These are phyloP conservation scores for Neocucurbitaria cava DNA, from an alignment of 2,329 filamentous ascomycete genomes.

Conservation along the genomic window DNA sequence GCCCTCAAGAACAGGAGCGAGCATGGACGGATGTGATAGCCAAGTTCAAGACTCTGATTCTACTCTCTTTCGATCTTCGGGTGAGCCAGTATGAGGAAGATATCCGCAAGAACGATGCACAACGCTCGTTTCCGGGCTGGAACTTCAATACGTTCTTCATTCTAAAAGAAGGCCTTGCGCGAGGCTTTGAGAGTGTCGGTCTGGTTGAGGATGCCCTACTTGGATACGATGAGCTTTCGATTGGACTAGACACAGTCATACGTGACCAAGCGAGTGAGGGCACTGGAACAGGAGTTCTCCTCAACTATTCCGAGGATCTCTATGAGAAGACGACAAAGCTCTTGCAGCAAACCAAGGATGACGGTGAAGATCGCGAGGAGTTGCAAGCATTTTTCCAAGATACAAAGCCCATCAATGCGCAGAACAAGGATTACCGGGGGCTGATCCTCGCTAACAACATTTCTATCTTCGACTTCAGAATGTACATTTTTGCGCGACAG, in stretches of 20 bases:
- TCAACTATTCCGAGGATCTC: slow-evolving; percentile 76
- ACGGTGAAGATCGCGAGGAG: slow-evolving; percentile 8
- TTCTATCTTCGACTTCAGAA: slow-evolving; percentile 92
- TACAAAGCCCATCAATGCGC: slow-evolving; percentile 46
- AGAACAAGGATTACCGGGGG: slow-evolving; percentile 81
- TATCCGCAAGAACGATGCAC: slow-evolving; percentile 90
- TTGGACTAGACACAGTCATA: slow-evolving; percentile 83
- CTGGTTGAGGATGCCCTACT: slow-evolving; percentile 93
- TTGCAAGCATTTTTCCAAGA: slow-evolving; percentile 33
- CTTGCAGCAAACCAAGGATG: slow-evolving; percentile 28
- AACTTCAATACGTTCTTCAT: slow-evolving; percentile 99
- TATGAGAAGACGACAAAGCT: slow-evolving; percentile 55
- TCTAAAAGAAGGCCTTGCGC: slow-evolving; percentile 90
- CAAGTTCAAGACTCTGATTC: slow-evolving; percentile 86
- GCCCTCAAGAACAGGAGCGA: slow-evolving; percentile 76
- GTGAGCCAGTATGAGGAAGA: slow-evolving; percentile 97
- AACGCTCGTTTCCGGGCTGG: slow-evolving; percentile 89
- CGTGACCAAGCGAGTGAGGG: slow-evolving; percentile 71
- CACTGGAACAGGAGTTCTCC: slow-evolving; percentile 70
- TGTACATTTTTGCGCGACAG: slow-evolving; percentile 92
- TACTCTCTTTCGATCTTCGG: slow-evolving; percentile 87
- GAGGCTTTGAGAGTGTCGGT: slow-evolving; percentile 95
- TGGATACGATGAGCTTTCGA: slow-evolving; percentile 91
- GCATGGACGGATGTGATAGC: slow-evolving; percentile 84
- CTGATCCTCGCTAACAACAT: slow-evolving; percentile 94